A percentile compares a stretch with the other conserved stretches of the same genome.
Conservation (phyloP, 768 basidiomycete genomes). For the Trametes sanguinea region DNA sequence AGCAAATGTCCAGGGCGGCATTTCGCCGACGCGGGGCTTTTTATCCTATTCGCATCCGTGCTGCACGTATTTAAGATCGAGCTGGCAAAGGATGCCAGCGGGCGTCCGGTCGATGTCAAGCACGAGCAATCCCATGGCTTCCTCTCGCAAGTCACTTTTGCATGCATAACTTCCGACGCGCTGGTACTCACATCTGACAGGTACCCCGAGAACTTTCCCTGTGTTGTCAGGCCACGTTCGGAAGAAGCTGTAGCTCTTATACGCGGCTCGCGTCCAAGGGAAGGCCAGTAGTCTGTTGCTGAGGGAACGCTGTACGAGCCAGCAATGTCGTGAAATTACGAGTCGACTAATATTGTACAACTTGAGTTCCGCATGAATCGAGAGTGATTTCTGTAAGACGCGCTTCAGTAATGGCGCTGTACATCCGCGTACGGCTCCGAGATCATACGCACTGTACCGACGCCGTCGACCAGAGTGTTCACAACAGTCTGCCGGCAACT, state of each 20-base stretch:
- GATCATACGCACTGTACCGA: no score
- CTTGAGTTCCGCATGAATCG: no score
- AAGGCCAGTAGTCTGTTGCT: no score
- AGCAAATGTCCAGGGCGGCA: constrained; percentile 23
- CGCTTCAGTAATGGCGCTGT: no score
- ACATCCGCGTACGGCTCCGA: no score
- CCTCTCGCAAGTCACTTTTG: constrained; percentile 3
- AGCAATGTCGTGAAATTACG: no score
- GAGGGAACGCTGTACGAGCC: no score
- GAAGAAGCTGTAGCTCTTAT: constrained; percentile 1
- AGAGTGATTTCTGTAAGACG: no score
- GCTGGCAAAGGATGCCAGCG: constrained; percentile 13
- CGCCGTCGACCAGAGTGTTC: no score
- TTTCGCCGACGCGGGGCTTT: constrained; percentile 19
- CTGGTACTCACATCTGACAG: neutral
- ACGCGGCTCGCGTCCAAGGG: neutral
- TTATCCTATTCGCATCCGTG: constrained; percentile 15
- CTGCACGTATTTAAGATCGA: constrained; percentile 25
- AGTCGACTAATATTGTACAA: no score
- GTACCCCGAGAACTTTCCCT: constrained; percentile 9
- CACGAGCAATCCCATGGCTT: neutral
- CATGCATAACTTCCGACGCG: neutral
- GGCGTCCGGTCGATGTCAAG: neutral
- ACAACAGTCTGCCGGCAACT: no score
- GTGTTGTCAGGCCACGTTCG: constrained; percentile 9